Evolutionary conservation across 1,139 yeast genomes (phyloP), one percentile per base, ranked within the genome.

Genomic region (Yamadazyma diospyri): DNA sequence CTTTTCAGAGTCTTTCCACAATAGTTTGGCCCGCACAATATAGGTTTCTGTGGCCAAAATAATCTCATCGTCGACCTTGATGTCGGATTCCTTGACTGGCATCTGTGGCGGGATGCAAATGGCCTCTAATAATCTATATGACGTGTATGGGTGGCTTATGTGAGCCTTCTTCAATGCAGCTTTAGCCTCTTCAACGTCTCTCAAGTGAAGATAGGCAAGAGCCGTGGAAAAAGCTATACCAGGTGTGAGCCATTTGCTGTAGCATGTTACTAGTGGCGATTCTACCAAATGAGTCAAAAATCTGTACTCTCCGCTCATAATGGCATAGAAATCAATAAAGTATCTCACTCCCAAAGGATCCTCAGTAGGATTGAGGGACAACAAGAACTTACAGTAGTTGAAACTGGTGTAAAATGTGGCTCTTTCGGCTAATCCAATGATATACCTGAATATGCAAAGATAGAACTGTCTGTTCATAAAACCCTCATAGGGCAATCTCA

Each of bases 331-430:
- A 53, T 87, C 96, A 45, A 87, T 78, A 55, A 86, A 83, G 48
- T 81, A 80, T 42, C 95, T 69, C 5, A 82, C 88, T 9, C 95
- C 95, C 37, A 81, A 61, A 0, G 95, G 95, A 61, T 87, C 97
- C 31, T 81, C 86, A 1, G 78, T 72, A 1, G 95, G 95, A 23
- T 78, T 72, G 28, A 87, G 59, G 1, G 87, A 74, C 43, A 82
- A 61, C 33, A 88, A 61, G 6, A 82, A 63, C 50, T 84, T 87
- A 46, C 84, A 76, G 61, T 80, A 87, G 26, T 78, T 72, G 34
- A 84, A 70, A 1, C 95, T 95, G 0, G 96, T 86, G 37, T 61
- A 71, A 51, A 75, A 78, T 2, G 92, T 82, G 6, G 94, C 85
- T 46, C 88, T 72, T 48, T 83, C 88, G 2, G 88, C 85, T 29